Evolutionary conservation across 1,284 basidiomycete genomes (phyloP).

Genomic region (Sporisorium sorghi): DNA sequence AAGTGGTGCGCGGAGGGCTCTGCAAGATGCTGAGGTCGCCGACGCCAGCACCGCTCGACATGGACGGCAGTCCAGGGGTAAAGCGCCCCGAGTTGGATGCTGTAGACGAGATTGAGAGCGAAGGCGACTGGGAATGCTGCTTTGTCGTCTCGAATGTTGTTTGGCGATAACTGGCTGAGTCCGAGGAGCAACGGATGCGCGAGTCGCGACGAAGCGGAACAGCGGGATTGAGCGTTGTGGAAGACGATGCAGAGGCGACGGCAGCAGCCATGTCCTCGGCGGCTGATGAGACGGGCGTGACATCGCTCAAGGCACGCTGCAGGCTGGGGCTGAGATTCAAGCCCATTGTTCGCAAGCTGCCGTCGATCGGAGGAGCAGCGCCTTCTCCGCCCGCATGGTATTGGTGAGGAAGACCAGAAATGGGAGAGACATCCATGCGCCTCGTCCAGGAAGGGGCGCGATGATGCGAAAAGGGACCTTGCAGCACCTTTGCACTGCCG

Average conservation of each 20-base stretch:
- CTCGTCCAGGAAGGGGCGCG: slow-evolving; percentile 53
- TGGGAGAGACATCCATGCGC: slow-evolving; percentile 24
- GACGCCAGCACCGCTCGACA: slow-evolving; percentile 11
- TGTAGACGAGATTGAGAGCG: slow-evolving; percentile 22
- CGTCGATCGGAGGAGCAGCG: slow-evolving; percentile 1
- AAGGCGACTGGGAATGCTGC: slow-evolving; percentile 18
- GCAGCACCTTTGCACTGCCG: slow-evolving; percentile 19
- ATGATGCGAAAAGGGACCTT: slow-evolving; percentile 54
- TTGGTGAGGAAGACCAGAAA: slow-evolving; percentile 8
- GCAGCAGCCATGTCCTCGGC: slow-evolving; percentile 13
- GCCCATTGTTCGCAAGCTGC: slow-evolving; percentile 14
- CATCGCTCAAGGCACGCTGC: slow-evolving; percentile 36
- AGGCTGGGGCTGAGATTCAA: slow-evolving; percentile 10
- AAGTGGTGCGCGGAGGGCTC: slow-evolving; percentile 32
- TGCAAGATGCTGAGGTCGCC: slow-evolving; percentile 17
- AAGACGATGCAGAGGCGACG: slow-evolving; percentile 13
- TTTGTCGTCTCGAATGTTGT: not conserved
- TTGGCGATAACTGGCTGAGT: slow-evolving; percentile 20
- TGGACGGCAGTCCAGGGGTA: not conserved
- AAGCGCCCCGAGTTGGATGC: slow-evolving; percentile 19
- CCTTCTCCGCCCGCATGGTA: not conserved
- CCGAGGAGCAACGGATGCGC: slow-evolving; percentile 40
- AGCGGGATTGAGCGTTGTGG: slow-evolving; percentile 2
- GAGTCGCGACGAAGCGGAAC: slow-evolving; percentile 43
- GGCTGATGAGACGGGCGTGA: slow-evolving; percentile 24